Conservation (phyloP, 192 early-diverging fungal species). For the Phlyctochytrium planicorne region DNA sequence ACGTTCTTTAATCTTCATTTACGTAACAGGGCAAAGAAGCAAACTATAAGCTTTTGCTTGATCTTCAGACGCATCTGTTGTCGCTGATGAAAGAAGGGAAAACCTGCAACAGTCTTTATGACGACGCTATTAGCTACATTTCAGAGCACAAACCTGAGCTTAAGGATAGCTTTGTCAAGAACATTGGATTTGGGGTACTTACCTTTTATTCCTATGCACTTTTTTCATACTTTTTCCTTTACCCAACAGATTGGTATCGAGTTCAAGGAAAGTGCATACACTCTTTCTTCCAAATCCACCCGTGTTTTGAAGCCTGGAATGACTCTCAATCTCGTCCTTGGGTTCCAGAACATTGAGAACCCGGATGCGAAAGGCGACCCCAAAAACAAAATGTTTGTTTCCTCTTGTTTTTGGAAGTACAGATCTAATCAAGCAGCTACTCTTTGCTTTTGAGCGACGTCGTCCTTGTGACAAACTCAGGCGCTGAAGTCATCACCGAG, state of each 20-base stretch:
- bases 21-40: conserved; percentile 71
- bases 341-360: conserved; percentile 84
- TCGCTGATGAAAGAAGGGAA: conserved; percentile 69
- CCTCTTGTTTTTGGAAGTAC: conserved; percentile 9
- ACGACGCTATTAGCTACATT: conserved; percentile 66
- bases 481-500: conserved; percentile 60
- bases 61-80: conserved; percentile 77
- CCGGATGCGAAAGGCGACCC: conserved; percentile 63
- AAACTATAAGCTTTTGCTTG: conserved; percentile 89
- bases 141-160: conserved; percentile 81
- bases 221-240: conserved; percentile 2
- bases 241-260: conserved; percentile 81
- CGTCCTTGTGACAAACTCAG: conserved; percentile 64
- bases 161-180: conserved; percentile 80
- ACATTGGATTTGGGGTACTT: conserved; percentile 77
- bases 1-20: neutral
- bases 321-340: conserved; percentile 80
- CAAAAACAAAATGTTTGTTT: conserved; percentile 59
- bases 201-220: conserved; percentile 9
- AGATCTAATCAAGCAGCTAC: conserved; percentile 52
- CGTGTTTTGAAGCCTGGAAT: conserved; percentile 74
- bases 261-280: conserved; percentile 81
- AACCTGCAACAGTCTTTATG: conserved; percentile 76
- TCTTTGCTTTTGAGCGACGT: conserved; percentile 79
- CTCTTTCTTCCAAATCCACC: conserved; percentile 70